Evolutionary conservation across 805 yeast genomes (phyloP), one percentile per base, ranked within the genome.

Genomic region (Lipomyces chichibuensis): DNA sequence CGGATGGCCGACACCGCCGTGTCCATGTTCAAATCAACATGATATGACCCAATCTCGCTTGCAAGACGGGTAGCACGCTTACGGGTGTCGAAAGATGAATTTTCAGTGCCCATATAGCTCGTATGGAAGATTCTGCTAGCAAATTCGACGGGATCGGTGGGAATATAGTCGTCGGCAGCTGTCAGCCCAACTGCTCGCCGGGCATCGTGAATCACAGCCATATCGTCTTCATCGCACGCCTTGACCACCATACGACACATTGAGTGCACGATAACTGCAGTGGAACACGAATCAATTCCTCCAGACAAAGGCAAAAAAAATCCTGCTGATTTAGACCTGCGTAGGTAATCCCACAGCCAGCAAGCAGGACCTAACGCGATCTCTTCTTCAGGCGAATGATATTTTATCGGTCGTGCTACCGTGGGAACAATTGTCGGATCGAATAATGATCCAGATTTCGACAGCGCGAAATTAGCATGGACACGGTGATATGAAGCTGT

Each of bases 301-400:
- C 99, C 99, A 77, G 96, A 89, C 60, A 95, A 81, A 0, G 99
- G 98, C 57, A 95, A 81, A 78, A 95, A 96, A 77, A 84, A 95
- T 0, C 99, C 99, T 0, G 92, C 91, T 61, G 95, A 90, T 71
- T 86, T 86, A 72, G 96, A 91, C 71, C 99, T 85, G 77, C 99
- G 85, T 66, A 95, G 83, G 75, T 95, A 95, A 78, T 95, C 99
- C 99, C 99, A 95, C 70, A 95, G 79, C 99, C 99, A 95, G 77
- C 99, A 95, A 0, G 99, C 99, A 0, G 99, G 99, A 0, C 99
- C 99, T 56, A 91, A 81, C 0, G 98, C 98, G 71, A 95, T 94
- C 78, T 95, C 99, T 79, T 95, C 98, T 75, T 93, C 97, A 2
- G 99, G 97, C 1, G 81, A 75, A 78, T 90, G 96, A 74, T 89